These are phyloP conservation scores for Austroboletus novae-zelandiae DNA, from an alignment of 1,284 basidiomycete species.

Conservation along the genomic window DNA sequence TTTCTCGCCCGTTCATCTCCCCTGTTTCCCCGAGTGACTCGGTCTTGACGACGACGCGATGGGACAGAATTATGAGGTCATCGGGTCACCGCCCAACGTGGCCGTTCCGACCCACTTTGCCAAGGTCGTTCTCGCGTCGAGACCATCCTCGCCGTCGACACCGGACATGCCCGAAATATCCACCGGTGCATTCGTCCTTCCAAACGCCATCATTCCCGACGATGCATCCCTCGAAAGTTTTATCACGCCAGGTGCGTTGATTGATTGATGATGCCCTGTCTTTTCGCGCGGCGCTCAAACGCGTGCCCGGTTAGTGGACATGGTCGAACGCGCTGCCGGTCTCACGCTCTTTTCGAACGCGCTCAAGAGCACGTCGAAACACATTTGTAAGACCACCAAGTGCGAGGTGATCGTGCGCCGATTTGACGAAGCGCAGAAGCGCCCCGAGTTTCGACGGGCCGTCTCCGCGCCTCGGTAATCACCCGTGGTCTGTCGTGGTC, in stretches of 20 bases:
- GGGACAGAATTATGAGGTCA: slow-evolving; percentile 86
- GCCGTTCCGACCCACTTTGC: slow-evolving; percentile 98
- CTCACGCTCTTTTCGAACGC: slow-evolving; percentile 85
- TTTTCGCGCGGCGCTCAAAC: neutral
- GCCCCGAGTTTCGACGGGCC: slow-evolving; percentile 49
- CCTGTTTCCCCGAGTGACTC: neutral
- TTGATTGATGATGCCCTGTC: neutral
- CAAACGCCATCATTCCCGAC: slow-evolving; percentile 88
- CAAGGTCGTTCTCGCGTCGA: slow-evolving; percentile 86
- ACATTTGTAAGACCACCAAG: slow-evolving; percentile 84
- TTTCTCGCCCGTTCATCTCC: neutral
- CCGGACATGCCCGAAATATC: slow-evolving; percentile 75
- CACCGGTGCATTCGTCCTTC: slow-evolving; percentile 91
- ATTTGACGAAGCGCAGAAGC: slow-evolving; percentile 87
- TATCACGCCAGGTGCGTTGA: slow-evolving; percentile 66
- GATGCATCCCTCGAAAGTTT: slow-evolving; percentile 78
- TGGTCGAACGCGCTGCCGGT: slow-evolving; percentile 90
- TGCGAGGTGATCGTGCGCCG: slow-evolving; percentile 82
- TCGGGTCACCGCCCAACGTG: slow-evolving; percentile 87
- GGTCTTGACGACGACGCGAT: neutral
- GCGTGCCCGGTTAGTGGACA: slow-evolving; percentile 18
- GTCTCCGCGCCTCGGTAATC: slow-evolving; percentile 47
- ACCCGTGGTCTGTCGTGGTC: neutral
- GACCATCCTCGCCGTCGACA: slow-evolving; percentile 68
- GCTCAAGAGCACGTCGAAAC: slow-evolving; percentile 77